Evolutionary conservation across 805 yeast genomes (phyloP), one percentile per base, ranked within the genome.

Genomic region (Hanseniaspora guilliermondii): DNA sequence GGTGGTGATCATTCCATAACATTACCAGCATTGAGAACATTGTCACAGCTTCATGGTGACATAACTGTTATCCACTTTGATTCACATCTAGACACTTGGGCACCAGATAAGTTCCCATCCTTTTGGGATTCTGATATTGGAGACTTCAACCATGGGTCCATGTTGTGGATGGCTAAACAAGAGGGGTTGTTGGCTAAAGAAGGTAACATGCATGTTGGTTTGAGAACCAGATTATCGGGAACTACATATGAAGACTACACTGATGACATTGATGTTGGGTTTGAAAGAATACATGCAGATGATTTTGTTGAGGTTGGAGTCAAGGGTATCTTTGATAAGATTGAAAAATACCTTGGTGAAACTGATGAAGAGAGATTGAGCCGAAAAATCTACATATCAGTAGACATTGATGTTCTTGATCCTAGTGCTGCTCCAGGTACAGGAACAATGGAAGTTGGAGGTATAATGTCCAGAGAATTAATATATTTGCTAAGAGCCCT

Each of bases 1-100:
- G 95, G 95, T 11, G 95, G 95, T 42, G 95, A 86, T 64, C 95
- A 86, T 66, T 80, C 88, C 2, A 77, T 86, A 33, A 73, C 83
- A 41, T 71, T 85, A 52, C 88, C 91, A 2, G 86, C 83, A 58
- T 67, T 85, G 56, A 73, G 94, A 59, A 82, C 86, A 0, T 71
- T 83, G 55, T 65, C 76, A 57, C 70, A 76, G 52, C 61, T 76
- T 21, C 77, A 85, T 62, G 93, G 91, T 1, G 79, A 79, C 19
- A 67, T 86, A 49, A 79, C 86, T 22, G 80, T 86, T 37, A 77
- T 86, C 55, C 95, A 86, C 67, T 84, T 86, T 60, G 95, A 86
- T 64, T 91, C 93, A 14, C 94, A 85, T 68, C 73, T 85, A 59
- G 94, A 86, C 65, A 85, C 94, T 5, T 77, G 88, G 91, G 65